These are phyloP conservation scores for Canariomyces notabilis DNA, from an alignment of 2,329 filamentous ascomycete species.

Conservation along the genomic window DNA sequence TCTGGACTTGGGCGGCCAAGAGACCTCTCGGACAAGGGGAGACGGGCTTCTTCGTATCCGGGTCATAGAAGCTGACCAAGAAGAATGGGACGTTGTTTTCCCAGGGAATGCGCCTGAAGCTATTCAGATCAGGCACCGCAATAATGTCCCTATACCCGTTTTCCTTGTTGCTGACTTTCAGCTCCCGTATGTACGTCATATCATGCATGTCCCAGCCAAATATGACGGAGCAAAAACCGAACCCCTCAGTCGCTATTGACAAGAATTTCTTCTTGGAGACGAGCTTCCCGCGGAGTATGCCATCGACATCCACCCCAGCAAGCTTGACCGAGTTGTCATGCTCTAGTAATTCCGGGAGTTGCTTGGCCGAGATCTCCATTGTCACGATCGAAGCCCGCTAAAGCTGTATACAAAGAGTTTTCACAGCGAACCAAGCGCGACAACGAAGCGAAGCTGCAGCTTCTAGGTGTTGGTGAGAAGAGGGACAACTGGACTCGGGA, in stretches of 20 bases:
- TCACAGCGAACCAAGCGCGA: too few relatives aligned
- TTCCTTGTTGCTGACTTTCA: constrained; percentile 81
- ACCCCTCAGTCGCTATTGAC: constrained; percentile 71
- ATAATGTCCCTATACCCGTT: constrained; percentile 87
- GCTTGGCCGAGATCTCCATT: constrained; percentile 51
- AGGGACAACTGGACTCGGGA: too few relatives aligned
- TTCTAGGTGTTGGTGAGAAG: too few relatives aligned
- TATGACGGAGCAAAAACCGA: constrained; percentile 90
- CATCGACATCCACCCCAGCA: constrained; percentile 82
- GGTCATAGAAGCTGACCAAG: constrained; percentile 76
- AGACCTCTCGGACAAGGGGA: constrained; percentile 76
- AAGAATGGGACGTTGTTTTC: constrained; percentile 84
- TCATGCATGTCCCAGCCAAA: constrained; percentile 99
- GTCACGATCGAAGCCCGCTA: neutral
- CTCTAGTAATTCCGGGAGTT: constrained; percentile 61
- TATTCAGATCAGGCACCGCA: constrained; percentile 71
- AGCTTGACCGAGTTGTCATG: constrained; percentile 79
- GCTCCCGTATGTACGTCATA: constrained; percentile 77
- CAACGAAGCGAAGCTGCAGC: too few relatives aligned
- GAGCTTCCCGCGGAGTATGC: constrained; percentile 81
- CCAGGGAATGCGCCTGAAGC: constrained; percentile 84
- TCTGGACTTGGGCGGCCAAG: constrained; percentile 62
- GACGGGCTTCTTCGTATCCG: constrained; percentile 66
- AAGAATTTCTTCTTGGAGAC: constrained; percentile 92
- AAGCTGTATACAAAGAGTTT: too few relatives aligned